Percentiles rank a stretch among this genome's conserved stretches.
Evolutionary conservation across 805 yeast genomes (phyloP).

Genomic region (Maudiozyma serrabonitensis): DNA sequence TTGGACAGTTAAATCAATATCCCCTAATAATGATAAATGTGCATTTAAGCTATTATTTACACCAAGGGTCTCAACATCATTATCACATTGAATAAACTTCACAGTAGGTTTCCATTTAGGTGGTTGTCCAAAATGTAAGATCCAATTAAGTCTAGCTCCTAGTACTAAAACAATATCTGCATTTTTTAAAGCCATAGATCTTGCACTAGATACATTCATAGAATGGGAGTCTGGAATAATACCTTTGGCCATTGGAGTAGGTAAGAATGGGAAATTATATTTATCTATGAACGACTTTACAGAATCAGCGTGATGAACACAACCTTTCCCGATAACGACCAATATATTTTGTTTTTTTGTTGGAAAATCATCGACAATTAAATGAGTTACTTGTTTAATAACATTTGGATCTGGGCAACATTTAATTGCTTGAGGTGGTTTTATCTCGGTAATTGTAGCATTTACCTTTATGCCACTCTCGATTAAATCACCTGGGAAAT

Average conservation of each 20-base stretch:
- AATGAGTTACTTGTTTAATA: conserved; percentile 27
- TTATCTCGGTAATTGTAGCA: background rate
- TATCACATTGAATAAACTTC: conserved; percentile 49
- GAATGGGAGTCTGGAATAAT: conserved; percentile 41
- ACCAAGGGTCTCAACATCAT: conserved; percentile 44
- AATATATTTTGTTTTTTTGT: conserved; percentile 38
- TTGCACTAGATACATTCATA: conserved; percentile 50
- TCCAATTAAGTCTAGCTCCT: conserved; percentile 70
- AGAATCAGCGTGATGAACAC: conserved; percentile 36
- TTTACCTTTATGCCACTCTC: conserved; percentile 12
- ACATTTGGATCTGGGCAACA: conserved; percentile 11
- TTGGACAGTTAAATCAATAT: conserved; percentile 34
- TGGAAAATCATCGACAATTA: conserved; percentile 15
- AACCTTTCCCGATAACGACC: conserved; percentile 58
- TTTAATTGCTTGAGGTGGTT: conserved; percentile 6
- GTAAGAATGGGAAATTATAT: conserved; percentile 47
- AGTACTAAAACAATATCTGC: conserved; percentile 52
- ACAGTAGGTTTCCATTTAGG: conserved; percentile 42
- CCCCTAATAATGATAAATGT: conserved; percentile 45
- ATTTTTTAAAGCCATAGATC: conserved; percentile 46
- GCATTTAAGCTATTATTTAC: conserved; percentile 30
- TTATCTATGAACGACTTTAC: conserved; percentile 34
- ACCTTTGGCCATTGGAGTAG: conserved; percentile 78
- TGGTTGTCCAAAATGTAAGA: conserved; percentile 52
- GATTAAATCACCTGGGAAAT: conserved; percentile 54